A percentile compares a stretch with the other conserved stretches of the same genome.
These are phyloP conservation scores for Ophiostoma novo-ulmi DNA, from an alignment of 2,329 filamentous ascomycete species.

Conservation along the genomic window DNA sequence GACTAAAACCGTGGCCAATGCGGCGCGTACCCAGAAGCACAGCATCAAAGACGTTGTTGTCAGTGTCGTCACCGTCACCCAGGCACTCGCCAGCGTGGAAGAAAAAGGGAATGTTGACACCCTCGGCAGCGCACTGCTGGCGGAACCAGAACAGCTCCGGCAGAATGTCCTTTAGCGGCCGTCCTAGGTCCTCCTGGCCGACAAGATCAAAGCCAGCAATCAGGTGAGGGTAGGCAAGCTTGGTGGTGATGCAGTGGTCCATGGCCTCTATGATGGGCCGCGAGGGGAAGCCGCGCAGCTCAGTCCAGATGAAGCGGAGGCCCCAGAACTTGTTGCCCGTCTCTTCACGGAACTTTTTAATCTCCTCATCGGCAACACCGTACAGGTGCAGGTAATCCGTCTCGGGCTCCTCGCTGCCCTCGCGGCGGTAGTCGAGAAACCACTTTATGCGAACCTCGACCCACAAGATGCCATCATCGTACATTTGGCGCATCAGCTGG, in stretches of 20 bases:
- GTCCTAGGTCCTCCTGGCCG: conserved; percentile 76
- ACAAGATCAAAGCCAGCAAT: conserved; percentile 87
- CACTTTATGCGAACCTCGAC: conserved; percentile 76
- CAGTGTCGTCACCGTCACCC: conserved; percentile 65
- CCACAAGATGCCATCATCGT: conserved; percentile 79
- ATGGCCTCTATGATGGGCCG: conserved; percentile 70
- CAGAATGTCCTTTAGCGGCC: conserved; percentile 68
- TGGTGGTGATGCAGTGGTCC: conserved; percentile 80
- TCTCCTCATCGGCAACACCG: conserved; percentile 68
- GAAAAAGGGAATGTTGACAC: conserved; percentile 84
- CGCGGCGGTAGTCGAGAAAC: conserved; percentile 61
- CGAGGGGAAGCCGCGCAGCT: conserved; percentile 59
- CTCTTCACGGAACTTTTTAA: conserved; percentile 66
- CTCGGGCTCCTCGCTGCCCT: conserved; percentile 61
- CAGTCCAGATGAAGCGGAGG: conserved; percentile 78
- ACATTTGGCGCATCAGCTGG: conserved; percentile 63
- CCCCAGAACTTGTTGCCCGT: conserved; percentile 67
- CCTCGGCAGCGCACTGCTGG: conserved; percentile 72
- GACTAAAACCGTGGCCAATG: conserved; percentile 82
- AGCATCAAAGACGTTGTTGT: conserved; percentile 82
- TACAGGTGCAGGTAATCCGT: conserved; percentile 65
- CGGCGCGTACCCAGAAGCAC: conserved; percentile 79
- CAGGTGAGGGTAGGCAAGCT: conserved; percentile 70
- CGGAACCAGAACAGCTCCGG: conserved; percentile 92
- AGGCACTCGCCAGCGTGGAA: conserved; percentile 91